Evolutionary conservation across 164 flowering plant species (phyloP).

Genomic region (Liriodendron chinense): DNA sequence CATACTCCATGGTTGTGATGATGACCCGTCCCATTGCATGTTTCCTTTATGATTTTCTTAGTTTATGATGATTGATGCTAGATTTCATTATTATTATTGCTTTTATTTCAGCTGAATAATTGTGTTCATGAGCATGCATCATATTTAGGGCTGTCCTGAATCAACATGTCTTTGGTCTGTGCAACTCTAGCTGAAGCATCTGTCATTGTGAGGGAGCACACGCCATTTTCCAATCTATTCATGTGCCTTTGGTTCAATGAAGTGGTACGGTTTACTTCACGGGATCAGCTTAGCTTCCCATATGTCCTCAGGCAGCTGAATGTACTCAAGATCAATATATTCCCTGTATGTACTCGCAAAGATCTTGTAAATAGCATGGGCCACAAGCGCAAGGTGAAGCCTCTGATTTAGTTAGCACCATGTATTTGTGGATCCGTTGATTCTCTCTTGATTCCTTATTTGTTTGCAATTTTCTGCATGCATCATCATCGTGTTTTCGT

Average conservation of each 20-base stretch:
- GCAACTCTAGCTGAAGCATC: slow-evolving; percentile 96
- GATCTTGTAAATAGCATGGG: slow-evolving; percentile 97
- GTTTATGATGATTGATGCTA: no score
- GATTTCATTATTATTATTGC: no score
- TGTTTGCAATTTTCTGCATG: no score
- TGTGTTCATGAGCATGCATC: no score
- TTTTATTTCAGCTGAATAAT: no score
- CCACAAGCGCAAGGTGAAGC: slow-evolving; percentile 86
- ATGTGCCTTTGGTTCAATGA: slow-evolving; percentile 99
- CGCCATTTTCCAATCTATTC: slow-evolving; percentile 71
- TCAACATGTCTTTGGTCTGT: slow-evolving; percentile 20
- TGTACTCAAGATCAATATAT: slow-evolving; percentile 61
- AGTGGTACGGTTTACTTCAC: slow-evolving; percentile 90
- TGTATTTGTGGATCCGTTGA: no score
- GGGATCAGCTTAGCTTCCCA: slow-evolving; percentile 97
- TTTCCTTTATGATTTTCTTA: no score
- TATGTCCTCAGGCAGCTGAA: slow-evolving; percentile 78
- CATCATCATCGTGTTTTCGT: no score
- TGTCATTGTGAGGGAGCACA: slow-evolving; percentile 82
- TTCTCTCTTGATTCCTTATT: no score
- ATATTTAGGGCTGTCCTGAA: no score
- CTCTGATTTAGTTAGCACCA: slow-evolving; percentile 26
- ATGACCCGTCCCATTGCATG: no score
- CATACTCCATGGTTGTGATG: no score
- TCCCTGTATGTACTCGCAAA: slow-evolving; percentile 90